Evolutionary conservation across 495 filamentous ascomycete genomes (phyloP), one percentile per base, ranked within the genome.

Genomic region (Trichoderma asperelloides): DNA sequence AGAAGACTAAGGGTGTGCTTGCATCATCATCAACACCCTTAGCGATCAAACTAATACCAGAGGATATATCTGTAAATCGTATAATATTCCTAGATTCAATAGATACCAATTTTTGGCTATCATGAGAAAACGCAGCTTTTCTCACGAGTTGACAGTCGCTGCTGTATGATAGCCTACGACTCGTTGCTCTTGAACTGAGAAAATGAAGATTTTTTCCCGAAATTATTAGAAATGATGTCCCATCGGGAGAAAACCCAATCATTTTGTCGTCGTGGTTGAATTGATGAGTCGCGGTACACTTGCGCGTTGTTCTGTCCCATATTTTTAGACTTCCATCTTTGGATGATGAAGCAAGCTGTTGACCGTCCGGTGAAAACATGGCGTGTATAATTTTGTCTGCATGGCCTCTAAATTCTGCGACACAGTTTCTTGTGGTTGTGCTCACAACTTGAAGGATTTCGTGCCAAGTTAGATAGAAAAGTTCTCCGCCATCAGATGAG

Each of bases 351-450:
- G 65, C 65, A 9, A 67, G 9, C 2, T 37, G 49, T 25, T 15
- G n/a, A 8, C 30, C 27, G n/a, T 62, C 51, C 15, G 18, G 33
- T 1, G 67, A 68, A 64, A 74, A 72, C 28, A 27, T 45, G 12
- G 68, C 68, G 3, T 45, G 49, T 3, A 1, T 66, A 23, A 73
- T 63, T 0, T 4, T 9, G 62, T 65, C 64, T 0, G 15, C 63
- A 43, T 70, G 69, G 43, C 72, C 66, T 21, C 55, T 64, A 23
- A 30, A 64, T 3, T 64, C 28, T 37, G 15, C 43, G 15, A 65
- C 15, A n/a, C 30, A 33, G n/a, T 6, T 27, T 21, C 55, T 43
- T 11, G 16, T 60, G 16, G 55, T 13, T 2, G 55, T 21, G 12
- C 28, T 25, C 25, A 60, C 15, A 4, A 60, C 0, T 30, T 30